Percentiles rank a stretch among this genome's conserved stretches.
phyloP scores from a whole-genome alignment of 805 yeast species.

The Wickerhamomyces mucosus region DNA sequence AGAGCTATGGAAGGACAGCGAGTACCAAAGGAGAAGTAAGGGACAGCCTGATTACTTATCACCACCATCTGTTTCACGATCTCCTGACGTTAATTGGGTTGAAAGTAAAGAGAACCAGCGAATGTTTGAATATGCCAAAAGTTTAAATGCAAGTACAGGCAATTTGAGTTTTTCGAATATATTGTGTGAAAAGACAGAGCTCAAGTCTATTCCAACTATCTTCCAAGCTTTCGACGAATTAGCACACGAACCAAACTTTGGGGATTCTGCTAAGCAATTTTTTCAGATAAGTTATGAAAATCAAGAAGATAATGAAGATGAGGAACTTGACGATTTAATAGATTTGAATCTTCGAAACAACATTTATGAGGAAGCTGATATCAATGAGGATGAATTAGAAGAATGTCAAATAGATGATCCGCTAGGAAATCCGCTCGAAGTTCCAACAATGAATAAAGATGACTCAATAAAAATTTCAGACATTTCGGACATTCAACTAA shows the following conservation, averaged over 20 bases:
- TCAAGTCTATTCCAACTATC: constrained; percentile 25
- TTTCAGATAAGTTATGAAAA: constrained; percentile 4
- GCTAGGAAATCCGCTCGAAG: too few species aligned
- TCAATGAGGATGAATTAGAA: constrained; percentile 2
- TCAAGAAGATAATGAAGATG: constrained; percentile 1
- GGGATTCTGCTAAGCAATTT: constrained; percentile 5
- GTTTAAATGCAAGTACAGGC: constrained; percentile 5
- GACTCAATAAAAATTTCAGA: background rate
- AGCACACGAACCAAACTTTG: constrained; percentile 20
- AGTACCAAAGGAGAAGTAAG: constrained; percentile 35
- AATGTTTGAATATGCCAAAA: constrained; percentile 23
- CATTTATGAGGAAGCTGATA: too few species aligned
- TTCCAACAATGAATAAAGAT: background rate
- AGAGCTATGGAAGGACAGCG: constrained; percentile 51
- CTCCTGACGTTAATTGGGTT: constrained; percentile 27
- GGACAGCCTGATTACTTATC: constrained; percentile 24
- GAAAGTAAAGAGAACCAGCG: constrained; percentile 28
- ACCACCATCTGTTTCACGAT: constrained; percentile 20
- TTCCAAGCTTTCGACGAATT: constrained; percentile 23
- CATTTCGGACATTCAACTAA: constrained; percentile 7
- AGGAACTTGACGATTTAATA: background rate
- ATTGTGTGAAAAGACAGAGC: too few species aligned
- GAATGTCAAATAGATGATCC: constrained; percentile 1
- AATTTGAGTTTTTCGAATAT: too few species aligned
- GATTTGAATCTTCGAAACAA: too few species aligned